Percentiles rank a stretch among this genome's conserved stretches.
These are phyloP conservation scores for Melaleuca quinquenervia DNA, from an alignment of 345 rosid species.

Conservation along the genomic window DNA sequence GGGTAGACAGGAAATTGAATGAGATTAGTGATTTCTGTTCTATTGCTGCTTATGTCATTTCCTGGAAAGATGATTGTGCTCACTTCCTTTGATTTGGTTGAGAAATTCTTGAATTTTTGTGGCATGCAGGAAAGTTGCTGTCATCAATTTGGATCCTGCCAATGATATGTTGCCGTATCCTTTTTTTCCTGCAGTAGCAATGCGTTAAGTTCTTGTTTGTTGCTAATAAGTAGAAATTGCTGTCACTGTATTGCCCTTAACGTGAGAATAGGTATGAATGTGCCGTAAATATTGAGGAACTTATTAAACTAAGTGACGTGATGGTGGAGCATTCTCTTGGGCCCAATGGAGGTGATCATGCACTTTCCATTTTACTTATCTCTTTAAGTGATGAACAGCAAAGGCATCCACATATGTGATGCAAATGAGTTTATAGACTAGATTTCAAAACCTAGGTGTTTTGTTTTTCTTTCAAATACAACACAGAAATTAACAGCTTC, in stretches of 20 bases:
- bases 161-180: conserved; percentile 86
- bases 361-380: neutral
- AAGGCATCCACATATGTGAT: neutral
- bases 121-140: conserved; percentile 71
- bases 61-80: neutral
- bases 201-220: too few species aligned
- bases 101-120: neutral
- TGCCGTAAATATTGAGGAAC: conserved; percentile 78
- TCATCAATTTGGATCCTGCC: conserved; percentile 93
- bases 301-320: conserved; percentile 68
- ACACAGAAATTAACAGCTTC: neutral
- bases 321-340: conserved; percentile 84
- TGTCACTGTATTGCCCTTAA: conserved; percentile 14
- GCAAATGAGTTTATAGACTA: neutral
- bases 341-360: conserved; percentile 74
- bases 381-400: neutral
- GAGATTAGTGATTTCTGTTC: neutral
- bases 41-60: neutral
- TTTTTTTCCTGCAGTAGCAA: neutral
- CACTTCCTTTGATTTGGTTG: neutral
- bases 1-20: neutral
- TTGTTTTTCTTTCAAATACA: neutral
- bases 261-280: conserved; percentile 58
- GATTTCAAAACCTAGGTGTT: neutral
- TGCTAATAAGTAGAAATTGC: neutral